These are phyloP conservation scores for Verticillium zaregamsianum DNA, from an alignment of 2,329 filamentous ascomycete species.

Conservation along the genomic window DNA sequence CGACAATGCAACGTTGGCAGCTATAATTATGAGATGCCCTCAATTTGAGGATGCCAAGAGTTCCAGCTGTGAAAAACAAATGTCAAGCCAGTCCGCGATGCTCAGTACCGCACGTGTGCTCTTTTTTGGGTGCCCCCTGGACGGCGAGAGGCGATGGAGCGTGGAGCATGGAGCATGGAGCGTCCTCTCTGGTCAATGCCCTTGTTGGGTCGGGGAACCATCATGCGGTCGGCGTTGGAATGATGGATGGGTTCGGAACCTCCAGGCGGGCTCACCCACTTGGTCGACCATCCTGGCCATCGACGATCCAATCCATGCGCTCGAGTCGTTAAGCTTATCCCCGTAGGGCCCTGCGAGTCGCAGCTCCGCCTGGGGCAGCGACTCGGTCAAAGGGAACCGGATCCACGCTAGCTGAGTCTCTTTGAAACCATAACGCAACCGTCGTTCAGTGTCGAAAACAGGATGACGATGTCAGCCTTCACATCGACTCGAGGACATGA, in stretches of 20 bases:
- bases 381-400: neutral
- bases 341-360: neutral
- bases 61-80: neutral
- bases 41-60: neutral
- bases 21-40: neutral
- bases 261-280: neutral
- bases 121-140: neutral
- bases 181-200: neutral
- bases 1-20: neutral
- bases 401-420: neutral
- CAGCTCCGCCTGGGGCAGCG: neutral
- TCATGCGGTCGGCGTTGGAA: neutral
- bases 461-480: neutral
- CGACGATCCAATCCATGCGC: neutral
- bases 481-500: neutral
- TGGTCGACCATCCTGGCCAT: neutral
- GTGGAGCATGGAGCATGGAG: neutral
- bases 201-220: neutral
- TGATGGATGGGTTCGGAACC: neutral
- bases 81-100: neutral
- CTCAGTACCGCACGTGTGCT: neutral
- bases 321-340: neutral
- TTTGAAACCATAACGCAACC: neutral
- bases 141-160: neutral
- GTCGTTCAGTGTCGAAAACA: neutral